These are phyloP conservation scores for Pulveroboletus sp. DNA, from an alignment of 768 basidiomycete species.

Conservation along the genomic window DNA sequence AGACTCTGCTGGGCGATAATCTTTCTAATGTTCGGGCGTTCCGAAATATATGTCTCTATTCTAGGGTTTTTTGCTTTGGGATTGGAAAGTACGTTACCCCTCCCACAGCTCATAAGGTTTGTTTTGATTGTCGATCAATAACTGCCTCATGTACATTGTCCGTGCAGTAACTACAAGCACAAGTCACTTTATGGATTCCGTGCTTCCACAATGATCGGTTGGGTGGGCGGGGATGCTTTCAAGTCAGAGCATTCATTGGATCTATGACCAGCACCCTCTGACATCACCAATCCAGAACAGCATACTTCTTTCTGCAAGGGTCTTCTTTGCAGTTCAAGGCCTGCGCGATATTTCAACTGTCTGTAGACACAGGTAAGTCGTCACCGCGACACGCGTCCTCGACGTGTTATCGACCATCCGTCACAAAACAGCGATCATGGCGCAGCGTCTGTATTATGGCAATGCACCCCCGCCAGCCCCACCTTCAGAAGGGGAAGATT, in stretches of 20 bases:
- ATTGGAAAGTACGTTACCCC: slow-evolving; percentile 79
- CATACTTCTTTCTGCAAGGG: slow-evolving; percentile 72
- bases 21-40: slow-evolving; percentile 69
- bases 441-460: slow-evolving; percentile 73
- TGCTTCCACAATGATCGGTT: slow-evolving; percentile 74
- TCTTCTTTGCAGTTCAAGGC: slow-evolving; percentile 78
- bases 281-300: slow-evolving; percentile 44
- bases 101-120: slow-evolving; percentile 79
- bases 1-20: slow-evolving; percentile 67
- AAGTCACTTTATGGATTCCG: slow-evolving; percentile 82
- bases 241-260: slow-evolving; percentile 47
- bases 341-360: slow-evolving; percentile 80
- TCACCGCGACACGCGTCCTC: slow-evolving; percentile 2
- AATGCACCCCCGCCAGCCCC: slow-evolving; percentile 53
- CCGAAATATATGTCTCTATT: slow-evolving; percentile 50
- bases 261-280: slow-evolving; percentile 8
- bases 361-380: slow-evolving; percentile 66
- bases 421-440: slow-evolving; percentile 53
- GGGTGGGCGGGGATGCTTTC: slow-evolving; percentile 81
- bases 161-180: slow-evolving; percentile 67
- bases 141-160: slow-evolving; percentile 17
- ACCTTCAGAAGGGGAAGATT: slow-evolving; percentile 49
- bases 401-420: slow-evolving; percentile 7
- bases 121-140: slow-evolving; percentile 11
- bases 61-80: slow-evolving; percentile 78